These are phyloP conservation scores for Pleurotus tuber-regium DNA, from an alignment of 768 basidiomycete species.

Conservation along the genomic window DNA sequence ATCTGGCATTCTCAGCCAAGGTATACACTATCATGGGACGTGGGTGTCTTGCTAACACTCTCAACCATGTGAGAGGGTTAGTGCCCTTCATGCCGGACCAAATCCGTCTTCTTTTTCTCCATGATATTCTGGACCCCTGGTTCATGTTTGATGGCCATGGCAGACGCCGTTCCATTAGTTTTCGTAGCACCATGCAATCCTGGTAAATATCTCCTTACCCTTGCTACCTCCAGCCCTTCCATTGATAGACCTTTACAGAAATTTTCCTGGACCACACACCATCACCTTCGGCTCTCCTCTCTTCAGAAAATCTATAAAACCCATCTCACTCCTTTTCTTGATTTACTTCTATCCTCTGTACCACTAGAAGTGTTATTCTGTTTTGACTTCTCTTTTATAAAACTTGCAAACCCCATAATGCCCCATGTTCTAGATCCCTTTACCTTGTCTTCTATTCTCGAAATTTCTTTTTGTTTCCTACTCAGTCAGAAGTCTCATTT, in stretches of 20 bases:
- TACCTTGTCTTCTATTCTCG: too few species aligned
- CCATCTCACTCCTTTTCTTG: neutral
- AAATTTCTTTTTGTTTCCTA: too few species aligned
- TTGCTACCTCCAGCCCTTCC: neutral
- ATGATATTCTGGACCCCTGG: constrained; percentile 3
- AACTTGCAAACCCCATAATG: too few species aligned
- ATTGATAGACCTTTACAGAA: neutral
- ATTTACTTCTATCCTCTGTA: neutral
- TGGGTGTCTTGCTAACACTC: neutral
- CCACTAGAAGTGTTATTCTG: neutral
- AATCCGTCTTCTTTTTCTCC: neutral
- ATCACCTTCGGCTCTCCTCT: neutral
- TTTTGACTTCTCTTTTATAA: too few species aligned
- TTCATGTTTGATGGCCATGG: neutral
- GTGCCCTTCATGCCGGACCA: neutral
- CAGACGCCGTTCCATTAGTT: neutral
- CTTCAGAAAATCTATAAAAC: neutral
- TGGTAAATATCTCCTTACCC: neutral
- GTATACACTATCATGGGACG: neutral
- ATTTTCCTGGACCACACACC: neutral
- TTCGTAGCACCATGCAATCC: neutral
- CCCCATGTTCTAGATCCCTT: too few species aligned
- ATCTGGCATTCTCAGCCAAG: neutral
- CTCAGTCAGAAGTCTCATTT: too few species aligned
- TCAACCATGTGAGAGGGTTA: neutral